These are phyloP conservation scores for Lachancea meyersii DNA, from an alignment of 805 yeast genomes.

Conservation along the genomic window DNA sequence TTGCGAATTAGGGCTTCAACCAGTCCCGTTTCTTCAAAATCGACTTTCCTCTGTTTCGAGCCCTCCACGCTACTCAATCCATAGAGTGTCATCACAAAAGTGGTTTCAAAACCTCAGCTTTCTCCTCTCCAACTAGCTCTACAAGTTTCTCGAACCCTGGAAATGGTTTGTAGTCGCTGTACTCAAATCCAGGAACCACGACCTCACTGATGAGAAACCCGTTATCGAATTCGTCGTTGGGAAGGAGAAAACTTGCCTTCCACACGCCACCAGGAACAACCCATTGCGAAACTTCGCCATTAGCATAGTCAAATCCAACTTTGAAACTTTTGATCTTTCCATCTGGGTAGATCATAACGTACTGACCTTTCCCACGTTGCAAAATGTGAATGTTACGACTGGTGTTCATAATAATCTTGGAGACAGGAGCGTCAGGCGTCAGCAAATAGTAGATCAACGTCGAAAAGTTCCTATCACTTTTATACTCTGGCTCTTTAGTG, in stretches of 20 bases:
- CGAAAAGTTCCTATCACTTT: constrained; percentile 36
- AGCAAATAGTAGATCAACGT: constrained; percentile 49
- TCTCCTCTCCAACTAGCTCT: constrained; percentile 35
- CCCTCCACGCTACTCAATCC: no score
- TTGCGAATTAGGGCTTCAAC: no score
- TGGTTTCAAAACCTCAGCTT: constrained; percentile 35
- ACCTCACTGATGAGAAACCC: constrained; percentile 50
- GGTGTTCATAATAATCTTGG: constrained; percentile 44
- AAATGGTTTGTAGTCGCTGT: constrained; percentile 45
- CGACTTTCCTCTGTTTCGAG: no score
- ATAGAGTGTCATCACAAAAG: constrained; percentile 30
- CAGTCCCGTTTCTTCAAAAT: no score
- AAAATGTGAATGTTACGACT: constrained; percentile 51
- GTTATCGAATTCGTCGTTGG: constrained; percentile 33
- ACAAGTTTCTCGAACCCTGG: constrained; percentile 30
- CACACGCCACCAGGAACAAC: constrained; percentile 57
- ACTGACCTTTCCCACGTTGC: constrained; percentile 51
- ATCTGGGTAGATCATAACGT: constrained; percentile 47
- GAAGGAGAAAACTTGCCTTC: constrained; percentile 47
- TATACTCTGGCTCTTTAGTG: constrained; percentile 7
- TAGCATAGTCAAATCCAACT: constrained; percentile 44
- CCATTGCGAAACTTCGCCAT: constrained; percentile 53
- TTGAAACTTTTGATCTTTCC: constrained; percentile 44
- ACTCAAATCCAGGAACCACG: constrained; percentile 59
- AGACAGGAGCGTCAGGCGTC: constrained; percentile 46